These are phyloP conservation scores for Astrothelium macrocarpum DNA, from an alignment of 495 filamentous ascomycete species.

Conservation along the genomic window DNA sequence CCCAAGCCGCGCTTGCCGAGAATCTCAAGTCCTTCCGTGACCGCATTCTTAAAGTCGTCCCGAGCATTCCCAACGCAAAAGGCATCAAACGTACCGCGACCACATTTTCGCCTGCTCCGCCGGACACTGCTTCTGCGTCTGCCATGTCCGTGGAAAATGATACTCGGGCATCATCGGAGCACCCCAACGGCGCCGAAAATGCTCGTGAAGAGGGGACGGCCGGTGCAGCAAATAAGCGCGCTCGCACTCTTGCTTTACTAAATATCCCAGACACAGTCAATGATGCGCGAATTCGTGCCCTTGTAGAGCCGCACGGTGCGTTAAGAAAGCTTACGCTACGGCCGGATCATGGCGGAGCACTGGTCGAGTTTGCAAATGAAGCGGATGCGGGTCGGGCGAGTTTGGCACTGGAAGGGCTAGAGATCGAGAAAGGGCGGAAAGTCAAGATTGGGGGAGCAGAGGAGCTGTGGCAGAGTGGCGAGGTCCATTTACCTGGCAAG, in stretches of 20 bases:
- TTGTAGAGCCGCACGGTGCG: slow-evolving; percentile 52
- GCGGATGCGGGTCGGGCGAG: slow-evolving; percentile 64
- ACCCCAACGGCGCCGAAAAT: slow-evolving; percentile 9
- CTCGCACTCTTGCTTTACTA: slow-evolving; percentile 43
- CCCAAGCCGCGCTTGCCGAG: slow-evolving; percentile 56
- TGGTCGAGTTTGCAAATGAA: slow-evolving; percentile 68
- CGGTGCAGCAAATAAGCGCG: slow-evolving; percentile 5
- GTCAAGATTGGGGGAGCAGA: slow-evolving; percentile 58
- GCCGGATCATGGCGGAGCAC: slow-evolving; percentile 76
- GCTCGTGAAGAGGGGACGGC: neutral
- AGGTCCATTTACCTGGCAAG: slow-evolving; percentile 20
- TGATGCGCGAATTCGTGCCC: slow-evolving; percentile 48
- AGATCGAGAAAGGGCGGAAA: slow-evolving; percentile 53
- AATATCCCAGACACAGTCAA: slow-evolving; percentile 59
- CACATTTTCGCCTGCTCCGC: slow-evolving; percentile 33
- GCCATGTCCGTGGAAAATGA: slow-evolving; percentile 19
- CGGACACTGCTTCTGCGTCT: slow-evolving; percentile 28
- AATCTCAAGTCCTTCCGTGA: slow-evolving; percentile 61
- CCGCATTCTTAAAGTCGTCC: slow-evolving; percentile 56
- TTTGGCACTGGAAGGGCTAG: slow-evolving; percentile 60
- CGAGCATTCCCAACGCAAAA: slow-evolving; percentile 32
- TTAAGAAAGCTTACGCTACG: slow-evolving; percentile 48
- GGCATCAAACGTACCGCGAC: slow-evolving; percentile 40
- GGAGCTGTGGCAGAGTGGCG: slow-evolving; percentile 49
- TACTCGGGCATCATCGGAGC: slow-evolving; percentile 12